phyloP scores from a whole-genome alignment of 1,284 basidiomycete species.

The Heterobasidion irregulare region DNA sequence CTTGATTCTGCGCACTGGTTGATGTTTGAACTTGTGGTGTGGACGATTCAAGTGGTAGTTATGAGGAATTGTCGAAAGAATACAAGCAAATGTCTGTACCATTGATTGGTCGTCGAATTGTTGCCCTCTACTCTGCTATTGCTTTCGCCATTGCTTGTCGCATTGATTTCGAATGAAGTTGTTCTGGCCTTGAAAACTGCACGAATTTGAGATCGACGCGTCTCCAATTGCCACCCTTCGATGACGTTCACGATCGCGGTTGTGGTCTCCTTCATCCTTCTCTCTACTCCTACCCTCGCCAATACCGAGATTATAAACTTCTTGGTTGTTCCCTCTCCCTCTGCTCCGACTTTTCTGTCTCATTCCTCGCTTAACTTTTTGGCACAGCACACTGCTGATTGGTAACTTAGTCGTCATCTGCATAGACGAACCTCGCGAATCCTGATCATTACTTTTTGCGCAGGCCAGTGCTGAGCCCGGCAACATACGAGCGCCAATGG shows the following conservation, averaged over 20 bases:
- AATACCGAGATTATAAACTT: conserved; percentile 68
- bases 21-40: conserved; percentile 11
- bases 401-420: conserved; percentile 10
- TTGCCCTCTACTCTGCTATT: no score
- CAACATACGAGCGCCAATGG: conserved; percentile 23
- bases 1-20: conserved; percentile 86
- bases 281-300: conserved; percentile 18
- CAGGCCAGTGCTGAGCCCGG: conserved; percentile 24
- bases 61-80: neutral
- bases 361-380: conserved; percentile 15
- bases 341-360: neutral
- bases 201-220: no score
- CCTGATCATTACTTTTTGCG: neutral
- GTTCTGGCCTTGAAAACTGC: no score
- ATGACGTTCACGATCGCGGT: neutral
- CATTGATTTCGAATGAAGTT: no score
- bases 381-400: conserved; percentile 27
- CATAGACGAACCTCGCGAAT: neutral
- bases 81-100: neutral
- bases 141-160: no score
- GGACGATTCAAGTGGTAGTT: neutral
- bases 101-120: no score
- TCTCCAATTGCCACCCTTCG: no score
- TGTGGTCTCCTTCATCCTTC: neutral
- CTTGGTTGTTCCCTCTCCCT: conserved; percentile 14